Evolutionary conservation across 345 rosid genomes (phyloP).

Genomic region (Gossypium arboreum): DNA sequence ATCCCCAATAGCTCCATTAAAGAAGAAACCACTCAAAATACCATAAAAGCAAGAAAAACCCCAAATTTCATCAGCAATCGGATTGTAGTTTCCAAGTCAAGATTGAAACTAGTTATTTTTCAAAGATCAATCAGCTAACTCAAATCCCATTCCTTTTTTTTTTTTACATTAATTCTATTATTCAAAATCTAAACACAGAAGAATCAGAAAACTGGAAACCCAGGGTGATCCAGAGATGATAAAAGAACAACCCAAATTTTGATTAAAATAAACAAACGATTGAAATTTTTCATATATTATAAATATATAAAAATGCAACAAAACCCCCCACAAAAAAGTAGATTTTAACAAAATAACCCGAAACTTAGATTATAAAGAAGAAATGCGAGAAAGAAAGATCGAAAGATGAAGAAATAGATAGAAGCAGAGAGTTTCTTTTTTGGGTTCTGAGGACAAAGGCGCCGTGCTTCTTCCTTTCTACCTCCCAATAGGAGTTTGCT

Average conservation of each 20-base stretch:
- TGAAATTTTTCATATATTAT: neutral
- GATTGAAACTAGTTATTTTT: slow-evolving; percentile 24
- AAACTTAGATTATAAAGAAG: neutral
- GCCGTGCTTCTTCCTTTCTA: slow-evolving; percentile 23
- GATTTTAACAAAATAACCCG: neutral
- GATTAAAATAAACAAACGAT: slow-evolving; percentile 7
- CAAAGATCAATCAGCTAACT: slow-evolving; percentile 51
- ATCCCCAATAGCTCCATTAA: slow-evolving; percentile 35
- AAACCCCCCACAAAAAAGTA: neutral
- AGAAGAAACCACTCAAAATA: slow-evolving; percentile 10
- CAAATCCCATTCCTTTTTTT: slow-evolving; percentile 38
- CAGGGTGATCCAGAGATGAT: slow-evolving; percentile 35
- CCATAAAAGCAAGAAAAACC: neutral
- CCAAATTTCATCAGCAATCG: slow-evolving; percentile 26
- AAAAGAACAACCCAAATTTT: slow-evolving; percentile 18
- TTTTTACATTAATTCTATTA: slow-evolving; percentile 22
- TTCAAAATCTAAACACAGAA: slow-evolving; percentile 25
- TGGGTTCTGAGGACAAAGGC: slow-evolving; percentile 16
- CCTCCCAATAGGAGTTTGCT: slow-evolving; percentile 7
- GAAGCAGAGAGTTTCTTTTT: neutral
- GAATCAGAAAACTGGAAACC: slow-evolving; percentile 34
- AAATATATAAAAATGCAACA: neutral
- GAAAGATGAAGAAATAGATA: slow-evolving; percentile 1
- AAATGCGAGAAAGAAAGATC: neutral
- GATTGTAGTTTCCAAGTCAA: slow-evolving; percentile 16